Percentiles rank a stretch among this genome's conserved stretches.
These are phyloP conservation scores for Musa balbisiana DNA, from an alignment of 202 grass and related monocot species.

Conservation along the genomic window DNA sequence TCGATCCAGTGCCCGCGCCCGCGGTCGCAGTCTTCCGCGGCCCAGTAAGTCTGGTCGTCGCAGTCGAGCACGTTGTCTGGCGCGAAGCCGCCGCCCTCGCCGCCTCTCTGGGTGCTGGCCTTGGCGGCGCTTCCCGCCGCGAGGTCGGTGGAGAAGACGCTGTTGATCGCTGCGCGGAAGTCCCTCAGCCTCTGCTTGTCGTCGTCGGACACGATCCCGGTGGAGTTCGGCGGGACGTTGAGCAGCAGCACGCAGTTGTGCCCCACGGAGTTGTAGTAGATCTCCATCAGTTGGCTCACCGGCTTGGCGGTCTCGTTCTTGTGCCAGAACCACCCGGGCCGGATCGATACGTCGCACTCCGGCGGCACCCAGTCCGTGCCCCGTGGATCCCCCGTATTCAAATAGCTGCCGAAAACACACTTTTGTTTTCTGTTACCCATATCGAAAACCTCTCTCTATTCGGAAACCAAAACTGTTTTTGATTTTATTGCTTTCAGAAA, in stretches of 20 bases:
- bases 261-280: slow-evolving; percentile 91
- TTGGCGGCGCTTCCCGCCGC: slow-evolving; percentile 40
- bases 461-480: too few species aligned
- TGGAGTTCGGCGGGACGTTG: slow-evolving; percentile 71
- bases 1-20: slow-evolving; percentile 63
- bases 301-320: slow-evolving; percentile 74
- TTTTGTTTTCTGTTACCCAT: too few species aligned
- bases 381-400: slow-evolving; percentile 66
- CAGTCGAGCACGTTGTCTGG: slow-evolving; percentile 62
- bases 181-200: slow-evolving; percentile 56
- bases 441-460: too few species aligned
- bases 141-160: slow-evolving; percentile 55
- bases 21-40: slow-evolving; percentile 20
- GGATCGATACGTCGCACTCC: slow-evolving; percentile 95
- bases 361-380: slow-evolving; percentile 80
- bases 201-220: slow-evolving; percentile 41
- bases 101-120: slow-evolving; percentile 59
- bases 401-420: slow-evolving; percentile 34
- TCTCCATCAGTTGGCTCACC: slow-evolving; percentile 44
- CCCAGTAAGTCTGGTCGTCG: slow-evolving; percentile 64
- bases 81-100: slow-evolving; percentile 24
- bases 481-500: too few species aligned
- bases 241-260: slow-evolving; percentile 92
- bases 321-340: slow-evolving; percentile 95
- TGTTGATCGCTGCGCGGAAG: slow-evolving; percentile 47